A percentile compares a stretch with the other conserved stretches of the same genome.
These are phyloP conservation scores for Silybum marianum DNA, from an alignment of 129 eudicot genomes.

Conservation along the genomic window DNA sequence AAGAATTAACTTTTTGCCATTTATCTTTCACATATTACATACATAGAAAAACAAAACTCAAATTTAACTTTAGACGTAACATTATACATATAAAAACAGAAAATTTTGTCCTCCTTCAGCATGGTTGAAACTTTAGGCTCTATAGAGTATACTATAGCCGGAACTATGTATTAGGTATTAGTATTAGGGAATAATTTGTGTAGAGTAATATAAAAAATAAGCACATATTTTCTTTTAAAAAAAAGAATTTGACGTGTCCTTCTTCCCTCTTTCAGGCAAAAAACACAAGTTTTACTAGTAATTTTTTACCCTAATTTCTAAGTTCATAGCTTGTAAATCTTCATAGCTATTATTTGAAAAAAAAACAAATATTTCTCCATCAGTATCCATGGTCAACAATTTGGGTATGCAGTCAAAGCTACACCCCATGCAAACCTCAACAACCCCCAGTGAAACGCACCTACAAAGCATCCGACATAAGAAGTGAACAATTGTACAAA, in stretches of 20 bases:
- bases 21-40: neutral
- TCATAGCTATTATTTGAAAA: neutral
- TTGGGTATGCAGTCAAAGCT: neutral
- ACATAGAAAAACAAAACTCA: neutral
- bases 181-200: slow-evolving; percentile 7
- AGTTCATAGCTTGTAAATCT: neutral
- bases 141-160: too few relatives aligned
- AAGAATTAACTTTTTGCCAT: slow-evolving; percentile 2
- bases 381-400: slow-evolving; percentile 6
- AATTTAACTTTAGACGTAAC: neutral
- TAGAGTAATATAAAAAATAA: neutral
- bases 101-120: neutral
- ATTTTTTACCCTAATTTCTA: neutral
- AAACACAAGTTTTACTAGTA: neutral
- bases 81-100: neutral
- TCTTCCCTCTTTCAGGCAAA: slow-evolving; percentile 22
- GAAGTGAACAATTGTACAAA: neutral
- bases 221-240: neutral
- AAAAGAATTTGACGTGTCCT: neutral
- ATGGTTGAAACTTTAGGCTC: neutral
- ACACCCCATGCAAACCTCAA: neutral
- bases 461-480: neutral
- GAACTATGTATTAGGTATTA: neutral
- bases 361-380: neutral
- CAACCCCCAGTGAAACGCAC: neutral